Percentiles rank a stretch among this genome's conserved stretches.
Conservation (phyloP, 2,329 filamentous ascomycete genomes). For the Aspergillus chevalieri region DNA sequence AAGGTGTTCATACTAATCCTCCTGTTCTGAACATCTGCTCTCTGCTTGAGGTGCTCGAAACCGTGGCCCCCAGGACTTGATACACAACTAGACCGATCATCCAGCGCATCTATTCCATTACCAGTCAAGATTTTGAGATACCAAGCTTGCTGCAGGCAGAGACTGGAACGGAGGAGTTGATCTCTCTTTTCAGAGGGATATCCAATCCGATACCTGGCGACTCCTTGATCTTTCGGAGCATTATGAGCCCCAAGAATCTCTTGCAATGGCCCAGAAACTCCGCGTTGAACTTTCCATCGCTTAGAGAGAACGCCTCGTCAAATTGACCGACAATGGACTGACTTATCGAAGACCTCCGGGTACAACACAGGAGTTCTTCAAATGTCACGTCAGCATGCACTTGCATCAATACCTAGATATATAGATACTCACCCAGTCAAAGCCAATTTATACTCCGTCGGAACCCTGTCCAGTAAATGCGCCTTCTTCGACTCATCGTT, state of each 20-base stretch:
- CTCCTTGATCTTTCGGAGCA: conserved; percentile 54
- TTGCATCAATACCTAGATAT: too few species aligned
- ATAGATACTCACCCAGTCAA: conserved; percentile 36
- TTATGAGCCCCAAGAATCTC: conserved; percentile 50
- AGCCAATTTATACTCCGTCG: conserved; percentile 45
- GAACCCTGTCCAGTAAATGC: conserved; percentile 36
- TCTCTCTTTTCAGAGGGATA: conserved; percentile 52
- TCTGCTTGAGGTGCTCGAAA: neutral
- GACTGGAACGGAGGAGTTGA: conserved; percentile 52
- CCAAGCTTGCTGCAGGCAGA: conserved; percentile 54
- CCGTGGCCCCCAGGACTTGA: neutral
- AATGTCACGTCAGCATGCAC: neutral
- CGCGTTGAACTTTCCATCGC: conserved; percentile 48
- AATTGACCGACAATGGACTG: conserved; percentile 48
- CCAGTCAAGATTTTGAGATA: conserved; percentile 54
- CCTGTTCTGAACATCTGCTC: too few species aligned
- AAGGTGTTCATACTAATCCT: too few species aligned
- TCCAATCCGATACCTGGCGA: conserved; percentile 49
- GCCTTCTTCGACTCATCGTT: conserved; percentile 44
- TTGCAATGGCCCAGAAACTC: conserved; percentile 50
- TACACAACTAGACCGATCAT: conserved; percentile 34
- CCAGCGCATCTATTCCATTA: conserved; percentile 21
- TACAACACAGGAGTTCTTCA: conserved; percentile 49
- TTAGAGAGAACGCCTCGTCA: conserved; percentile 52
- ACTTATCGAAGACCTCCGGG: conserved; percentile 51